Base-by-base conservation (phyloP, 257 asterid species). In the Gynochthodes officinalis region DNA sequence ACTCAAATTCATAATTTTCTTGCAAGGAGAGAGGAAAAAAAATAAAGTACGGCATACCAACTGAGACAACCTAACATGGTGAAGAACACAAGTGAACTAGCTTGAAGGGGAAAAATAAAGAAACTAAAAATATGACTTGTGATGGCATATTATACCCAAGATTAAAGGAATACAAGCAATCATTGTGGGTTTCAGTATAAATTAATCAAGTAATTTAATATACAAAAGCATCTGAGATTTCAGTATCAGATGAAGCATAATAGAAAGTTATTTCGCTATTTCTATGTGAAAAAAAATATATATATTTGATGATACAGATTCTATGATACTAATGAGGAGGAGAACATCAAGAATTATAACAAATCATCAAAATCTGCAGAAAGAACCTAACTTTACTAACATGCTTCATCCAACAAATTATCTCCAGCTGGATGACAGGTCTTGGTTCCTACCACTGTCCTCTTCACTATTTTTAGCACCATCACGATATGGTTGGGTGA, bases 401-500 rank as follows among this genome's bases (percentile, higher is more conserved):
- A 65, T 70, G 64, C 57, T 60, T 65, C 69, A 65, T 65, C 59
- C 32, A 11, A 16, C 50, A 61, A 43, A 71, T 82, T 82, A 87
- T 78, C 85, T 82, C 84, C 83, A 64, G 68, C 76, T 75, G 72
- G 79, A 48, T 60, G 83, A 81, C 65, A 79, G 57, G 46, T 78
- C 79, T 77, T 73, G 87, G 83, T 69, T 77, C 81, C 78, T 78
- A 75, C 82, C 74, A 79, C 81, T 76, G 33, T 82, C 86, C 25
- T 86, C 88, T 82, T 83, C 88, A 66, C 82, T 80, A 15, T 80
- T 70, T 71, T 84, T 82, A 69, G 76, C 76, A 53, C 81, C 83
- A 75, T 87, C 88, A 43, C 78, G 64, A 64, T 60, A 61, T 70
- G 71, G 89, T 78, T 84, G 83, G 37, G 64, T 71, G 25, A 66